These are phyloP conservation scores for Neurospora terricola DNA, from an alignment of 495 filamentous ascomycete genomes.

Conservation along the genomic window DNA sequence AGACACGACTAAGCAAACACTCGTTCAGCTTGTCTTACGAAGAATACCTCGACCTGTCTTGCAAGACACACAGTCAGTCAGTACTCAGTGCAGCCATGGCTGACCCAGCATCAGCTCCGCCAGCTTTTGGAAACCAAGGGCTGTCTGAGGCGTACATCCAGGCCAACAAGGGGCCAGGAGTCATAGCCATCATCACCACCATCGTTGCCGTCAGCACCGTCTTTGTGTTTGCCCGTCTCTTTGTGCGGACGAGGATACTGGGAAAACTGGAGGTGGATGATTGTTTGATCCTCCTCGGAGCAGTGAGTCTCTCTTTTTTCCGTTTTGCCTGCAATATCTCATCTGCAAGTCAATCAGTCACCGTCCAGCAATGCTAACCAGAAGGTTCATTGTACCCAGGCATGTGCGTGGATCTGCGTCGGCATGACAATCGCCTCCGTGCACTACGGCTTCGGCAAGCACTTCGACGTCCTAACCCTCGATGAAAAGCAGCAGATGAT, in stretches of 20 bases:
- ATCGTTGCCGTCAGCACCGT: slow-evolving; percentile 11
- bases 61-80: neutral
- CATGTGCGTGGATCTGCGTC: slow-evolving; percentile 1
- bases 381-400: no score
- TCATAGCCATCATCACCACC: slow-evolving; percentile 5
- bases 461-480: neutral
- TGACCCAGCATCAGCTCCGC: neutral
- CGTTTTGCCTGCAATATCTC: no score
- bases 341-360: neutral
- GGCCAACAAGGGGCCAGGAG: slow-evolving; percentile 11
- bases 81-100: neutral
- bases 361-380: neutral
- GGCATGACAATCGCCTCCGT: neutral
- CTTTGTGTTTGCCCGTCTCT: slow-evolving; percentile 21
- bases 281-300: slow-evolving; percentile 10
- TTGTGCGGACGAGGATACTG: slow-evolving; percentile 8
- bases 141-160: neutral
- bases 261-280: slow-evolving; percentile 17
- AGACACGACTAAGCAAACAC: neutral
- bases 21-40: neutral
- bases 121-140: neutral
- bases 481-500: neutral
- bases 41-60: neutral
- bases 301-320: slow-evolving; percentile 6
- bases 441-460: slow-evolving; percentile 10